Evolutionary conservation across 2,329 filamentous ascomycete genomes (phyloP).

Genomic region (Alternaria alternata): DNA sequence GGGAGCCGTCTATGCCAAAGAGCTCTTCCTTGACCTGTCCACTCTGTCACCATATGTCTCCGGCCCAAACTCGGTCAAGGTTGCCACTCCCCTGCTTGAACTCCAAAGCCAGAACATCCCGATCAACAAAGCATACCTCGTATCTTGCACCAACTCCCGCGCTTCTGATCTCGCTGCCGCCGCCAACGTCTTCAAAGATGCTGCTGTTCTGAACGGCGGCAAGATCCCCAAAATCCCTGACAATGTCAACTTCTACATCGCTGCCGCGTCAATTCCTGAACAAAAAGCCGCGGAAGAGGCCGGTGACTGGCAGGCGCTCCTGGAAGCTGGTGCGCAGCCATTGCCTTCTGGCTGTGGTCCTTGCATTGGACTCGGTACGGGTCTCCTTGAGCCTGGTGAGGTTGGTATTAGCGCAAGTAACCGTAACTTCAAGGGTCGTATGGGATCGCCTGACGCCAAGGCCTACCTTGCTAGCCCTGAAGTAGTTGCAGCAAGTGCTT

Average conservation of each 20-base stretch:
- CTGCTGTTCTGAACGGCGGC: constrained; percentile 66
- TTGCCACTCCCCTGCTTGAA: constrained; percentile 78
- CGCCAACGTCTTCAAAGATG: constrained; percentile 84
- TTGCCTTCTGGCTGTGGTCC: constrained; percentile 80
- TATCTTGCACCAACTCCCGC: constrained; percentile 89
- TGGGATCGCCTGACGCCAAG: constrained; percentile 81
- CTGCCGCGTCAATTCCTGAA: constrained; percentile 81
- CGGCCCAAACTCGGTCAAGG: constrained; percentile 90
- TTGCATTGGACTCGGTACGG: constrained; percentile 85
- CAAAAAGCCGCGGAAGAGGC: constrained; percentile 78
- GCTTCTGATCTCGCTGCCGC: constrained; percentile 83
- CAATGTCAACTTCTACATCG: constrained; percentile 86
- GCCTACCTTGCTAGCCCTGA: constrained; percentile 91
- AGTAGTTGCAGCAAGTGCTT: constrained; percentile 87
- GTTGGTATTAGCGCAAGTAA: constrained; percentile 85
- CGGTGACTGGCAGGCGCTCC: constrained; percentile 84
- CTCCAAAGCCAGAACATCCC: constrained; percentile 78
- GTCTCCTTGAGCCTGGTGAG: constrained; percentile 84
- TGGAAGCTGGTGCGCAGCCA: constrained; percentile 78
- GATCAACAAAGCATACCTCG: constrained; percentile 84
- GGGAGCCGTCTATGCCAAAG: constrained; percentile 82
- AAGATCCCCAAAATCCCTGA: constrained; percentile 73
- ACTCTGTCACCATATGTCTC: constrained; percentile 85
- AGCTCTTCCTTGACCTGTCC: constrained; percentile 80
- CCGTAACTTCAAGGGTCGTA: constrained; percentile 89